Conservation (phyloP, 2,329 filamentous ascomycete species). For the Pestalotiopsis sp. region DNA sequence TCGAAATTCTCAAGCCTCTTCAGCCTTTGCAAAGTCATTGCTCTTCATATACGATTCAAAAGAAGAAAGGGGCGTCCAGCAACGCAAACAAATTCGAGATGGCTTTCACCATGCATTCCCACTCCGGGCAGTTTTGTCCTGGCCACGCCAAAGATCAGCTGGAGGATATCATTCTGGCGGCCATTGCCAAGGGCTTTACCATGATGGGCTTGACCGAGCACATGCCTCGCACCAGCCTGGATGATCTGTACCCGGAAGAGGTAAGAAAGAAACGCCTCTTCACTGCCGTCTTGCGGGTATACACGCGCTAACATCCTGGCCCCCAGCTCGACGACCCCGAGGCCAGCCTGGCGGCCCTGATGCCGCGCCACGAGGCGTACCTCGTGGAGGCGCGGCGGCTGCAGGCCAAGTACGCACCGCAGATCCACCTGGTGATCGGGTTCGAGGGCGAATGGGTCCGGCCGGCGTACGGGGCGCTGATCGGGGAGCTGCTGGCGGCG, state of each 20-base stretch:
- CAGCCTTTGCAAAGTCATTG: background rate
- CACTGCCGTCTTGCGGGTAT: background rate
- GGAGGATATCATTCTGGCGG: slow-evolving; percentile 78
- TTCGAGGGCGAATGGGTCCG: slow-evolving; percentile 96
- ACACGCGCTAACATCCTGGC: background rate
- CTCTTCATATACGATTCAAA: background rate
- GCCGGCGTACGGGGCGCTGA: slow-evolving; percentile 56
- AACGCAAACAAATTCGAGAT: slow-evolving; percentile 46
- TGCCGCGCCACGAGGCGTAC: slow-evolving; percentile 67
- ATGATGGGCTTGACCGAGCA: slow-evolving; percentile 91
- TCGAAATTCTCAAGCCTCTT: background rate
- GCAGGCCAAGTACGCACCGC: slow-evolving; percentile 64
- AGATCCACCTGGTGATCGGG: slow-evolving; percentile 80
- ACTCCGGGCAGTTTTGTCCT: slow-evolving; percentile 95
- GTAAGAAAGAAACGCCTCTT: slow-evolving; percentile 37
- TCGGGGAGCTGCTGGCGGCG: slow-evolving; percentile 55
- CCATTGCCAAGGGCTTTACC: slow-evolving; percentile 76
- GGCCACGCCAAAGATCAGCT: slow-evolving; percentile 83
- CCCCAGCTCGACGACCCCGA: slow-evolving; percentile 49
- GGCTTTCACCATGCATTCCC: slow-evolving; percentile 97
- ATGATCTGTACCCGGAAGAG: slow-evolving; percentile 93
- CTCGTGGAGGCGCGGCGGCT: slow-evolving; percentile 74
- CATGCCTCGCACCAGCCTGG: slow-evolving; percentile 74
- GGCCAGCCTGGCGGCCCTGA: slow-evolving; percentile 47
- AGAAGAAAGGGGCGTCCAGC: background rate